Evolutionary conservation across 805 yeast species (phyloP), one percentile per base, ranked within the genome.

Genomic region (Phaffomyces antillensis): DNA sequence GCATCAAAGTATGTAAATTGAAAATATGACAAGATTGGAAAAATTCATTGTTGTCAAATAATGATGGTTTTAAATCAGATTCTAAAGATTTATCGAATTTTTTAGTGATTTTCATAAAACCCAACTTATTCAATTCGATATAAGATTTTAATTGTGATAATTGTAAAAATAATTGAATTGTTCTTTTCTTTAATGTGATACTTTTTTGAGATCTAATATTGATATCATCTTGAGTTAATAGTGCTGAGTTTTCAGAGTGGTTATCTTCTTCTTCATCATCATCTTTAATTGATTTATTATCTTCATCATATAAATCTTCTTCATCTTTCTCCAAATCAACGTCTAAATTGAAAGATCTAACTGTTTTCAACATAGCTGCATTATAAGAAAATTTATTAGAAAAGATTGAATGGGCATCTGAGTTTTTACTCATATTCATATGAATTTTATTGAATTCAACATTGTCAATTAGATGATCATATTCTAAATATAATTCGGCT

Each of bases 51-150:
- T 62, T 56, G n/a, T 63, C 64, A 17, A 80, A 73, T 32, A 85
- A 63, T 33, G 69, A 68, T 7, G 63, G 57, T 55, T 79, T 79
- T 16, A 81, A 67, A 25, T 73, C 62, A 34, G 79, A 72, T 47
- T 74, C 74, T 52, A 87, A 65, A 8, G 83, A 79, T 61, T 91
- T 91, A 65, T 91, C 96, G 59, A 86, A 90, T 65, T 91, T 91
- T 61, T 91, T 91, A 45, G 87, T 70, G 37, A 90, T 89, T 63
- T 91, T 91, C 42, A 81, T 72, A 62, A 91, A 86, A 0, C 96
- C 98, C 36, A 90, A 82, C 53, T 76, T 76, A 67, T 91, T 91
- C 52, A 91, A 71, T 58, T 89, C 96, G 43, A 85, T 75, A 62
- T 71, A 91, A 1, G 96, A 84, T 58, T 85, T 81, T 52, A 91